Conservation (phyloP, 768 basidiomycete genomes). For the Boletus subparvulus region DNA sequence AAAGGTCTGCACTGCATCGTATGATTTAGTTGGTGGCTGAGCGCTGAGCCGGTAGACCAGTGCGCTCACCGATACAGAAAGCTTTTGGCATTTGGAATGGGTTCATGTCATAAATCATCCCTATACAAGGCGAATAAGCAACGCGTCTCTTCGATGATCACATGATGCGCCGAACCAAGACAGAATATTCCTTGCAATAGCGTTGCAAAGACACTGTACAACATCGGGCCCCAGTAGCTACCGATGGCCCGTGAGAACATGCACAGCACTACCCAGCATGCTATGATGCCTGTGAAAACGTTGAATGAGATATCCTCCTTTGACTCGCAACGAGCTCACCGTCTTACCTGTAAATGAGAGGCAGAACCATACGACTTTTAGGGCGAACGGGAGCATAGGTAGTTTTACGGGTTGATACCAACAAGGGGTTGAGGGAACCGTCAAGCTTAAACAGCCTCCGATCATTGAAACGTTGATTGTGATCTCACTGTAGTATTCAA, state of each 20-base stretch:
- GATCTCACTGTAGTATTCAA: neutral
- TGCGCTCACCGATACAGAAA: conserved; percentile 54
- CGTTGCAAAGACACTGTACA: conserved; percentile 51
- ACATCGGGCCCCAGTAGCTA: conserved; percentile 47
- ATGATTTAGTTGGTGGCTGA: conserved; percentile 10
- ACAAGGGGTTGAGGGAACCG: neutral
- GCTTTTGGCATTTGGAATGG: conserved; percentile 54
- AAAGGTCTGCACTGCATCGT: conserved; percentile 19
- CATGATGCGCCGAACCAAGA: conserved; percentile 43
- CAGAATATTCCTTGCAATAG: conserved; percentile 57
- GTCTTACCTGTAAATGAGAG: conserved; percentile 53
- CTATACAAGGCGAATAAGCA: conserved; percentile 32
- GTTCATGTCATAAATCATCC: conserved; percentile 64
- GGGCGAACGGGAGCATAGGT: conserved; percentile 53
- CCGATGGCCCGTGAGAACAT: conserved; percentile 45
- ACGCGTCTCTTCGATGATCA: neutral
- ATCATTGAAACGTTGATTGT: neutral
- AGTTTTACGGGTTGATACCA: neutral
- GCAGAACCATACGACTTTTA: conserved; percentile 59
- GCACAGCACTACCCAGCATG: conserved; percentile 49
- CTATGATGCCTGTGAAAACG: conserved; percentile 43
- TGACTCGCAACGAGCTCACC: neutral
- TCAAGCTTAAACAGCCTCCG: neutral
- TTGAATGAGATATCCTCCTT: neutral
- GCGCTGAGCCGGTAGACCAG: neutral